These are phyloP conservation scores for Boletus tylopilopsis DNA, from an alignment of 768 basidiomycete genomes.

Conservation along the genomic window DNA sequence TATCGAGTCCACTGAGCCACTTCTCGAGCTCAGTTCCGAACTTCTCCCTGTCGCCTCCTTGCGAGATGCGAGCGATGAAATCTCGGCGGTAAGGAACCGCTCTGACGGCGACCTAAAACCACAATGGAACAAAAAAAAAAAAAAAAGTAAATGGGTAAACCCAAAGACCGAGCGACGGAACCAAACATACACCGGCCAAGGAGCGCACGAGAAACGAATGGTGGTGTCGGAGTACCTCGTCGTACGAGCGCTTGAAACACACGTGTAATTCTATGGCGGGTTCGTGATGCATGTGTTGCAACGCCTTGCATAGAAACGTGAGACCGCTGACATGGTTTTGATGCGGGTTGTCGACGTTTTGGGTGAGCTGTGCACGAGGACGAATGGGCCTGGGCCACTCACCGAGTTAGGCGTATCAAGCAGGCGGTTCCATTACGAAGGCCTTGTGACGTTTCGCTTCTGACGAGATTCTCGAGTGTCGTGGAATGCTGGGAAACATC, in stretches of 20 bases:
- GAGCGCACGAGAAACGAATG: conserved; percentile 66
- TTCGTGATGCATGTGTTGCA: conserved; percentile 62
- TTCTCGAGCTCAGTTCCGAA: conserved; percentile 53
- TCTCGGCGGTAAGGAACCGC: conserved; percentile 60
- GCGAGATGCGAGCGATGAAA: conserved; percentile 58
- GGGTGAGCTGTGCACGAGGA: too few relatives aligned
- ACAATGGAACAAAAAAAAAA: not conserved
- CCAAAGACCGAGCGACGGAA: not conserved
- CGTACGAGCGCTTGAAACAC: conserved; percentile 72
- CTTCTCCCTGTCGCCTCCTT: conserved; percentile 60
- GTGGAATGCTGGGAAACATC: conserved; percentile 38
- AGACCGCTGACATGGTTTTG: conserved; percentile 47
- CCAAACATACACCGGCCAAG: conserved; percentile 28
- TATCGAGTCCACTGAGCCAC: conserved; percentile 64
- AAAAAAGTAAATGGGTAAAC: not conserved
- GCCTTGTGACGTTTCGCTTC: conserved; percentile 42
- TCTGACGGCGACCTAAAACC: conserved; percentile 54
- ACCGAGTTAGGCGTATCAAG: conserved; percentile 66
- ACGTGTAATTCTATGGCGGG: conserved; percentile 49
- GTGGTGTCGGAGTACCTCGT: conserved; percentile 61
- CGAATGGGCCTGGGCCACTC: too few relatives aligned
- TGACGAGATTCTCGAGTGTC: conserved; percentile 61
- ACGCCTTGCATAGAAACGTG: conserved; percentile 61
- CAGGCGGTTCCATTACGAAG: conserved; percentile 54
- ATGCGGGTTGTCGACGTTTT: conserved; percentile 1